Base-by-base conservation (phyloP, 176 grass and related monocot genomes). In the Ananas comosus region DNA sequence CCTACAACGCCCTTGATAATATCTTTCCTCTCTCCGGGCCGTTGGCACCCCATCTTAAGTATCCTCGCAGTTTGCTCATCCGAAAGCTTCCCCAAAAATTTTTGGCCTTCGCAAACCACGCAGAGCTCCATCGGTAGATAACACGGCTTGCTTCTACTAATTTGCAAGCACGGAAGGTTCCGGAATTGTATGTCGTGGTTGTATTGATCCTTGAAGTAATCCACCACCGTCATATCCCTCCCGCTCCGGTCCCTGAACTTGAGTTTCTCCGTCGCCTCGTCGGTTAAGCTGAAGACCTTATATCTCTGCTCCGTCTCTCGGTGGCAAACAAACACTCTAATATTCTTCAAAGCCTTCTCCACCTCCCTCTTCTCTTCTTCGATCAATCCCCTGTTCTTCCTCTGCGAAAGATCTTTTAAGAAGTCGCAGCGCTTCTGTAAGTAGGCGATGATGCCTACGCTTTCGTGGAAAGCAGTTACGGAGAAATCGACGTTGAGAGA, bases 61-160 rank as follows among this genome's bases (percentile, higher is more conserved):
- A 96, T 89, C 76, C 80, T 86, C 21, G 83, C 78, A 16, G 88
- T 86, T 49, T 91, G 92, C 71, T 96, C 92, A 71, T 96, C 92
- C 2, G 88, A 83, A 64, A 96, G 88, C 74, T 91, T 96, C 58
- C 92, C 83, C 28, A 96, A 86, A 82, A 87, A 96, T 57, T 91
- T 96, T 76, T 96, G 92, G 12, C 92, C 88, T 74, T 91, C 92
- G 56, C 92, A 96, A 76, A 96, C 80, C 29, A 86, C 72, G 47
- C 92, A 96, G 11, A 96, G 86, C 63, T 96, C 92, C 88, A 96
- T 96, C 56, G 92, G 92, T 54, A 96, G 73, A 67, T 96, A 96
- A 64, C 92, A 96, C 11, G 85, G 88, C 64, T 96, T 96, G 68
- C 92, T 91, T 78, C 80, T 81, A 79, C 92, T 90, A 23, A 96